Evolutionary conservation across 2,329 filamentous ascomycete genomes (phyloP).

Genomic region (Botrytis fragariae): DNA sequence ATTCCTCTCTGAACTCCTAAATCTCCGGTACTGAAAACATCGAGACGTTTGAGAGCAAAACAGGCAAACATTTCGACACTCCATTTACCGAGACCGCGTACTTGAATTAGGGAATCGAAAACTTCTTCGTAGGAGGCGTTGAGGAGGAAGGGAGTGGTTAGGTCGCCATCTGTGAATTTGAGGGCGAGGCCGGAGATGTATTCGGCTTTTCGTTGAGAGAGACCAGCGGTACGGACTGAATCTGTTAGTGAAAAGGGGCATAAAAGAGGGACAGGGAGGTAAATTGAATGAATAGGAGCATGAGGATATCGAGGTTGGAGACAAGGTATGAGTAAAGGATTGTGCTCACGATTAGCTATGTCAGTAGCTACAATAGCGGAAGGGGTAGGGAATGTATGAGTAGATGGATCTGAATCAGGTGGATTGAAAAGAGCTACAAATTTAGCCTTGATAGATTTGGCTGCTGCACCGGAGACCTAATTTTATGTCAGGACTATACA

Average conservation of each 20-base stretch:
- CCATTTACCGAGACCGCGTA: constrained; percentile 85
- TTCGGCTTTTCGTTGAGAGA: constrained; percentile 93
- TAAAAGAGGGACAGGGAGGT: constrained; percentile 70
- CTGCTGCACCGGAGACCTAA: constrained; percentile 81
- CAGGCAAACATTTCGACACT: constrained; percentile 97
- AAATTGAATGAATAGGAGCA: background rate
- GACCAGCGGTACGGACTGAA: constrained; percentile 75
- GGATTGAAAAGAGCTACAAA: constrained; percentile 71
- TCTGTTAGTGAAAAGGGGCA: constrained; percentile 64
- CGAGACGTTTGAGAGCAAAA: constrained; percentile 90
- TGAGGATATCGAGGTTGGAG: background rate
- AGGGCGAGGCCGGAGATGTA: constrained; percentile 84
- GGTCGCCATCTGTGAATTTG: constrained; percentile 73
- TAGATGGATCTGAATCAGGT: constrained; percentile 38
- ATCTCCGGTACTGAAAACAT: constrained; percentile 91
- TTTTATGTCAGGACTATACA: background rate
- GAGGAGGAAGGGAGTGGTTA: constrained; percentile 73
- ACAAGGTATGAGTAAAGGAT: background rate
- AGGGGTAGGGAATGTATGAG: constrained; percentile 67
- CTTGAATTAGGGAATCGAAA: constrained; percentile 75
- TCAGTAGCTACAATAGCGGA: constrained; percentile 64
- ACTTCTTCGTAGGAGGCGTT: constrained; percentile 83
- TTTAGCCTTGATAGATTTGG: constrained; percentile 81
- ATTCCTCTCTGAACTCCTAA: constrained; percentile 92
- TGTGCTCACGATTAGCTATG: constrained; percentile 46